These are phyloP conservation scores for Moricandia arvensis DNA, from an alignment of 345 rosid species.

Conservation along the genomic window DNA sequence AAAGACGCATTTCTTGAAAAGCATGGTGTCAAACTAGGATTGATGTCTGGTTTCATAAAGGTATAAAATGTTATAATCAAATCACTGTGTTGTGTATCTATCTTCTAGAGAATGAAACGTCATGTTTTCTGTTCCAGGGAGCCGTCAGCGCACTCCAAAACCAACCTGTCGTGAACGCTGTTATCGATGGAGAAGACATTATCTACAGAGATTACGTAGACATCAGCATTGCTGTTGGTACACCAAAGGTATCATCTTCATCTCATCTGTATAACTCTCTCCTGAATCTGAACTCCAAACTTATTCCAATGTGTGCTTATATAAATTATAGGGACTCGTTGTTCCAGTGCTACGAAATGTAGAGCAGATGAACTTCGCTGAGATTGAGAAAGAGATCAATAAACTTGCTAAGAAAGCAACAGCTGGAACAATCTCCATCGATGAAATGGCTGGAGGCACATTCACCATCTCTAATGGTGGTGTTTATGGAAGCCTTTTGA, in stretches of 20 bases:
- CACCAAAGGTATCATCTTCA: slow-evolving; percentile 62
- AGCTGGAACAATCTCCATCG: slow-evolving; percentile 85
- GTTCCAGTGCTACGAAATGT: slow-evolving; percentile 80
- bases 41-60: slow-evolving; percentile 93
- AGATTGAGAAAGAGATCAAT: slow-evolving; percentile 81
- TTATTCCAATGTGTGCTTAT: not conserved
- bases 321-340: slow-evolving; percentile 84
- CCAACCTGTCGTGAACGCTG: slow-evolving; percentile 95
- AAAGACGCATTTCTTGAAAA: slow-evolving; percentile 88
- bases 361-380: slow-evolving; percentile 76
- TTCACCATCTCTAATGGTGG: slow-evolving; percentile 52
- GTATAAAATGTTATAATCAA: slow-evolving; percentile 33
- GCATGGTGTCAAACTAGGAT: slow-evolving; percentile 91
- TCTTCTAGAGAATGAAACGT: slow-evolving; percentile 2
- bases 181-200: slow-evolving; percentile 93
- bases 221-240: slow-evolving; percentile 87
- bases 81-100: not conserved
- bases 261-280: not conserved
- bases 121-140: slow-evolving; percentile 50
- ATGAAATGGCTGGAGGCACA: slow-evolving; percentile 97
- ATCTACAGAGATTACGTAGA: slow-evolving; percentile 88
- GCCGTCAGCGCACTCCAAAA: slow-evolving; percentile 84
- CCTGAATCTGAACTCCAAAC: not conserved
- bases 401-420: slow-evolving; percentile 82
- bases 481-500: slow-evolving; percentile 87